These are phyloP conservation scores for Brassica rapa DNA, from an alignment of 345 rosid genomes.

Conservation along the genomic window DNA sequence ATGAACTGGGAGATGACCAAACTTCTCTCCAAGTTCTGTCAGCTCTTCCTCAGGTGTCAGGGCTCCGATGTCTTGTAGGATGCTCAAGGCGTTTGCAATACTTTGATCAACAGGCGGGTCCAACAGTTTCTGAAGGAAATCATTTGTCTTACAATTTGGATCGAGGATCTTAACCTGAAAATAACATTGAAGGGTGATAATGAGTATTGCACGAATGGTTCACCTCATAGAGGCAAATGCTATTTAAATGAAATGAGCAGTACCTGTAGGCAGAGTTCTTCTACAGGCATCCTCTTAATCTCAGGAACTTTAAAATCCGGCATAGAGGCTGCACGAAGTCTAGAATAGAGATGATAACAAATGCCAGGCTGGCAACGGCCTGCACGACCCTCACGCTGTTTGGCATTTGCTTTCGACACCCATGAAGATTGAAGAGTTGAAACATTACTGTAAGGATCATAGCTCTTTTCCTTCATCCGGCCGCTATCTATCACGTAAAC, in stretches of 20 bases:
- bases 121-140: constrained; percentile 71
- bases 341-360: constrained; percentile 90
- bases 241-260: background rate
- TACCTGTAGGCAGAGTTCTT: constrained; percentile 96
- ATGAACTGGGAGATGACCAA: constrained; percentile 86
- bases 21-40: constrained; percentile 88
- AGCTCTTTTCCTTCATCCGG: constrained; percentile 93
- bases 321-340: constrained; percentile 72
- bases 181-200: constrained; percentile 17
- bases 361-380: constrained; percentile 96
- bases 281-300: constrained; percentile 89
- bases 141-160: constrained; percentile 64
- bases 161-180: constrained; percentile 81
- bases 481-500: constrained; percentile 96
- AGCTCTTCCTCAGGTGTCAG: constrained; percentile 71
- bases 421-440: constrained; percentile 93
- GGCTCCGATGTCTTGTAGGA: constrained; percentile 90
- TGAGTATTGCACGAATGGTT: constrained; percentile 12
- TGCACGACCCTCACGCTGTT: constrained; percentile 93
- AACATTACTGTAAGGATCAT: constrained; percentile 85
- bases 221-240: background rate
- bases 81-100: constrained; percentile 65
- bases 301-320: constrained; percentile 89
- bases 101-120: constrained; percentile 86
- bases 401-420: constrained; percentile 95